Evolutionary conservation across 768 basidiomycete species (phyloP).

Genomic region (Lentinus brumalis): DNA sequence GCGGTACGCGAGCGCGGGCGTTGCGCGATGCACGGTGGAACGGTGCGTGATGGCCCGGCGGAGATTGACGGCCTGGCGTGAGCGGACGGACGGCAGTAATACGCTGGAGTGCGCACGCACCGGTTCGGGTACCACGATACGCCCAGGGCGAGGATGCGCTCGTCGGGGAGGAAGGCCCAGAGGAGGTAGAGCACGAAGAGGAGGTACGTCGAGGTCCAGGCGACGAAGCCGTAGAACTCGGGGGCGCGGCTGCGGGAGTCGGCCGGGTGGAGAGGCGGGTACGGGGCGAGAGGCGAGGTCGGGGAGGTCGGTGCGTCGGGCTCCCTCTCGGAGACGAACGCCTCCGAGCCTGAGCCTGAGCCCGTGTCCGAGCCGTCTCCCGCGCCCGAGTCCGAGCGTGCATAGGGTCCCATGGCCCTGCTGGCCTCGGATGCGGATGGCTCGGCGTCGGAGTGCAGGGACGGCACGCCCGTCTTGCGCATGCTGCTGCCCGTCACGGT

Average conservation of each 20-base stretch:
- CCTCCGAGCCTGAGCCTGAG: background rate
- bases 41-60: background rate
- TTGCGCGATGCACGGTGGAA: background rate
- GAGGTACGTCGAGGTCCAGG: slow-evolving; percentile 76
- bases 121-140: slow-evolving; percentile 88
- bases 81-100: background rate
- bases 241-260: slow-evolving; percentile 67
- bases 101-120: slow-evolving; percentile 40
- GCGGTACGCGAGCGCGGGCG: background rate
- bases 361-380: background rate
- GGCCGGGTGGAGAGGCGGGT: slow-evolving; percentile 39
- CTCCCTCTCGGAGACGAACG: slow-evolving; percentile 13
- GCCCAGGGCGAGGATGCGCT: slow-evolving; percentile 63
- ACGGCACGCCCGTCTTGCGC: too few relatives aligned
- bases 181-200: slow-evolving; percentile 70
- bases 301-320: slow-evolving; percentile 43
- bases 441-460: background rate
- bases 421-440: background rate
- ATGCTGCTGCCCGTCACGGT: too few relatives aligned
- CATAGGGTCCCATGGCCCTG: background rate
- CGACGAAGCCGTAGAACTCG: slow-evolving; percentile 91
- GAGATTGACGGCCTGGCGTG: slow-evolving; percentile 19
- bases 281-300: slow-evolving; percentile 45
- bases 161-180: slow-evolving; percentile 82
- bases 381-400: background rate